Percentiles rank a stretch among this genome's conserved stretches.
phyloP scores from a whole-genome alignment of 306 rosid genomes.

The Gynostemma pentaphyllum region DNA sequence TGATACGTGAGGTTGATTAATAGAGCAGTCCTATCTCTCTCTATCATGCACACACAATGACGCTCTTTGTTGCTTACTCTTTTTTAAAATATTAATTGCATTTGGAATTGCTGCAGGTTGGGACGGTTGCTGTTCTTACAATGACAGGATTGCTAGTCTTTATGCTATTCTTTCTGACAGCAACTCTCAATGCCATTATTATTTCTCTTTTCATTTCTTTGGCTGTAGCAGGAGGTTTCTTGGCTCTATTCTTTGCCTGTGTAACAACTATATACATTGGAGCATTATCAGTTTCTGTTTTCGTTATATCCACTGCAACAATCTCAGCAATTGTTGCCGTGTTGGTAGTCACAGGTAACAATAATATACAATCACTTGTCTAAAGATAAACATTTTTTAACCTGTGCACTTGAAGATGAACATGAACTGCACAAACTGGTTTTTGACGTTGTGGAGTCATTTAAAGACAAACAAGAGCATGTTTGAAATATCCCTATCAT shows the following conservation, averaged over 20 bases:
- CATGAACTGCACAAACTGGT: background rate
- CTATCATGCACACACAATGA: background rate
- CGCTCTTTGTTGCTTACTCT: background rate
- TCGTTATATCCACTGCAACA: conserved; percentile 46
- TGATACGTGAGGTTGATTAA: too few species aligned
- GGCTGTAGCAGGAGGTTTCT: conserved; percentile 93
- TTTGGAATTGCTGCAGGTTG: conserved; percentile 49
- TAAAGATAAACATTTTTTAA: background rate
- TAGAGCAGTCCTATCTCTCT: background rate
- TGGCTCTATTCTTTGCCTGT: conserved; percentile 73
- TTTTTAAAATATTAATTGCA: background rate
- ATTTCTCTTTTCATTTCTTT: conserved; percentile 60
- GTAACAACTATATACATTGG: conserved; percentile 63
- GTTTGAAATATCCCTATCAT: background rate
- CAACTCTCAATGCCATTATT: conserved; percentile 64
- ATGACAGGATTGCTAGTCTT: conserved; percentile 75
- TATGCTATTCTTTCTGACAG: conserved; percentile 71
- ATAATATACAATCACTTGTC: conserved; percentile 1
- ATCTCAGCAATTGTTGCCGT: conserved; percentile 49
- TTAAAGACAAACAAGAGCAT: background rate
- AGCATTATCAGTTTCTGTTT: conserved; percentile 61
- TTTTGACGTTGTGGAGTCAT: background rate
- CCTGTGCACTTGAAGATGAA: background rate
- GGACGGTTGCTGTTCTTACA: conserved; percentile 43
- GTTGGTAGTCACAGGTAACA: conserved; percentile 57